Base-by-base conservation (phyloP, 768 basidiomycete genomes). In the Leccinum obscurum region DNA sequence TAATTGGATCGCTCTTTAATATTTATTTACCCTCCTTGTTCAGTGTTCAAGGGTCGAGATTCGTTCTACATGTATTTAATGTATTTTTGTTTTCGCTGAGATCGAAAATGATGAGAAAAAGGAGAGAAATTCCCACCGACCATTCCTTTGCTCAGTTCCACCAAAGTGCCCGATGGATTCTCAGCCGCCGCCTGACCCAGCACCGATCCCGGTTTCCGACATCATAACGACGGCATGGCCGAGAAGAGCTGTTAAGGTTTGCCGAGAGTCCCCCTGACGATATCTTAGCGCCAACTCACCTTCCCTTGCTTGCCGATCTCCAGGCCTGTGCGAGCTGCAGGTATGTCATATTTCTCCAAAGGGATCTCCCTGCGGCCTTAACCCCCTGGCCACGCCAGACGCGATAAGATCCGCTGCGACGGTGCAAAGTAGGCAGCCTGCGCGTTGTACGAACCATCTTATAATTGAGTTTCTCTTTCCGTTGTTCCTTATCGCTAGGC, bases 271-370 rank as follows among this genome's bases (percentile, higher is more conserved):
- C 37, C 55, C 54, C 64, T 34, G 46, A 56, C 56, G 32, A 53
- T 32, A 22, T 24, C 37, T 39, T 8, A 50, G 39, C 57, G 4
- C 55, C 56, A n/a, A 11, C 64, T 72, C 30, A 74, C 57, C 22
- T 20, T 44, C 44, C 44, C n/a, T 17, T 39, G 8, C 39, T 39
- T 39, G 39, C 17, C 39, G 39, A 54, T 48, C 49, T 6, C 24
- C 52, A 85, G 85, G 85, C 85, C 48, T 86, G 85, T 71, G 82
- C 83, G 13, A 82, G 77, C 54, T 86, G 85, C 79, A 84, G 85
- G 85, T 74, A 15, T 52, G 39, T 15, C 10, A 56, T 54, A 11
- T 52, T 1, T 28, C 28, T 14, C 49, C 15, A 34, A 44, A 46
- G n/a, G 4, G 30, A 11, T n/a, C 24, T 50, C 49, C 26, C 24